Percentiles rank a stretch among this genome's conserved stretches.
phyloP scores from a whole-genome alignment of 2,329 filamentous ascomycete species.

The Diaporthe caulivora region DNA sequence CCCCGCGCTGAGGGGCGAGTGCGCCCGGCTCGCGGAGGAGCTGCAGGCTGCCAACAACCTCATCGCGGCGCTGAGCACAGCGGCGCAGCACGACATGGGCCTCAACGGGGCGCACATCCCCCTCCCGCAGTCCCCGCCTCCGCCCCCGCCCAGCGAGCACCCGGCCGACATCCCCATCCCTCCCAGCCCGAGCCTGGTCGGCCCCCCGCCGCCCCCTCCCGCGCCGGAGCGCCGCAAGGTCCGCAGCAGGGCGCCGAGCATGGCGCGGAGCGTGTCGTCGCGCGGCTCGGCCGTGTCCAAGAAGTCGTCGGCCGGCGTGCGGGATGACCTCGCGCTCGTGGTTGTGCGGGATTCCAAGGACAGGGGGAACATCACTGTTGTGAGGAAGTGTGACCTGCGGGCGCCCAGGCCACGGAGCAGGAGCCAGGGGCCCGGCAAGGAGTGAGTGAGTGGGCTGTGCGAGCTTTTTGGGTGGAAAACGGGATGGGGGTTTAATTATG shows the following conservation, averaged over 20 bases:
- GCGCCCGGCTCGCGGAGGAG: slow-evolving; percentile 37
- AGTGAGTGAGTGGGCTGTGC: slow-evolving; percentile 9
- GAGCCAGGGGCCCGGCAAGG: slow-evolving; percentile 36
- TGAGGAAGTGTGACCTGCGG: slow-evolving; percentile 37
- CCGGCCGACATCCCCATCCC: slow-evolving; percentile 12
- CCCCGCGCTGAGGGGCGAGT: slow-evolving; percentile 29
- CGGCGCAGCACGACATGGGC: slow-evolving; percentile 28
- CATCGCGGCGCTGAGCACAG: slow-evolving; percentile 37
- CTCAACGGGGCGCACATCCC: slow-evolving; percentile 1
- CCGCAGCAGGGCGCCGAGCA: slow-evolving; percentile 38
- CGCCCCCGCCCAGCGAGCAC: background rate
- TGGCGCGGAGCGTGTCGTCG: slow-evolving; percentile 38
- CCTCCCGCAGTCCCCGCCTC: slow-evolving; percentile 1
- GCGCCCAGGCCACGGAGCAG: slow-evolving; percentile 30
- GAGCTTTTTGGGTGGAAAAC: background rate
- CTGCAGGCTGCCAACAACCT: slow-evolving; percentile 38
- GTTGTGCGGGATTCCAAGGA: slow-evolving; percentile 38
- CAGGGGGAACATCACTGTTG: slow-evolving; percentile 33
- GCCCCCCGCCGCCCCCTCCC: background rate
- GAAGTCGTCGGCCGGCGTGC: background rate
- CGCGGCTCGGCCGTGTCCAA: slow-evolving; percentile 29
- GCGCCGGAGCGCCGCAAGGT: slow-evolving; percentile 28
- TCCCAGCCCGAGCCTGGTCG: slow-evolving; percentile 20
- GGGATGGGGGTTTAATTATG: too few relatives aligned
- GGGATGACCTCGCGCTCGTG: slow-evolving; percentile 39